Percentiles rank a stretch among this genome's conserved stretches.
Conservation (phyloP, 1,284 basidiomycete genomes). For the Ceratobasidium sp. region DNA sequence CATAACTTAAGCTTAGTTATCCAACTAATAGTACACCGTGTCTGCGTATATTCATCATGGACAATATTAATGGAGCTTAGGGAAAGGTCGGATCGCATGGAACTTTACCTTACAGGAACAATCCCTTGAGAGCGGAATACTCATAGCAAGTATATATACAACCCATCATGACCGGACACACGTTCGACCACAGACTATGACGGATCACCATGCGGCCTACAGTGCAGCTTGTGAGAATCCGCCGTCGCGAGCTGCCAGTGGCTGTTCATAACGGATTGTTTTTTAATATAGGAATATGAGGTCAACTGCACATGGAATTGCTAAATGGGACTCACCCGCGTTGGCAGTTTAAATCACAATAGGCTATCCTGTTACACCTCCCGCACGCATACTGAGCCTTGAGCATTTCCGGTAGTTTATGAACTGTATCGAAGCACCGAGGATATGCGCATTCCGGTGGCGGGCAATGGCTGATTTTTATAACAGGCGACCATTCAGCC, state of each 20-base stretch:
- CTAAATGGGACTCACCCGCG: not conserved
- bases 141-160: too few species aligned
- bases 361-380: not conserved
- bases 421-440: not conserved
- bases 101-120: too few species aligned
- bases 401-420: not conserved
- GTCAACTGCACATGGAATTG: too few species aligned
- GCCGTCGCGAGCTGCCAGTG: not conserved
- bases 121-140: too few species aligned
- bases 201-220: not conserved
- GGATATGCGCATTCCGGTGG: not conserved
- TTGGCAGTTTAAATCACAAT: not conserved
- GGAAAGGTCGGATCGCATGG: too few species aligned
- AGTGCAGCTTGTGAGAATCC: not conserved
- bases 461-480: not conserved
- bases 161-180: too few species aligned
- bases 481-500: not conserved
- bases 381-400: not conserved
- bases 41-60: too few species aligned
- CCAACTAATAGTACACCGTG: too few species aligned
- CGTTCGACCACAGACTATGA: too few species aligned
- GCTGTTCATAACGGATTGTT: not conserved
- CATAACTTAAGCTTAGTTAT: too few species aligned
- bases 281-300: too few species aligned
- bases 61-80: too few species aligned